These are phyloP conservation scores for Penicillium paneum DNA, from an alignment of 2,329 filamentous ascomycete species.

Conservation along the genomic window DNA sequence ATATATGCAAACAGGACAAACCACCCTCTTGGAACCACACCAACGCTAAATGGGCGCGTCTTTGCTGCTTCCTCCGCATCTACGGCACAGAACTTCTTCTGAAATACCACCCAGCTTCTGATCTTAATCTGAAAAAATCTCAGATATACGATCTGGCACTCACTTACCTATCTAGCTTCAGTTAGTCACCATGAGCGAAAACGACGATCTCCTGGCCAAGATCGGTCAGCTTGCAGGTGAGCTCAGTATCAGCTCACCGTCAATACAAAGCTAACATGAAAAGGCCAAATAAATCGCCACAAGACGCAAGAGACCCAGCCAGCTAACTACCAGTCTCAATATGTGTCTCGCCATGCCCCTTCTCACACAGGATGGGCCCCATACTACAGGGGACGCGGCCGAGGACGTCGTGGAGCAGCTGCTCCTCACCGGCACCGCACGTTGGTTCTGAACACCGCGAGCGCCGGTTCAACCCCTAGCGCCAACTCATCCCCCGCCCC, in stretches of 20 bases:
- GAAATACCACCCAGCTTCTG: background rate
- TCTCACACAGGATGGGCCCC: conserved; percentile 42
- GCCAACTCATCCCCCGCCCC: conserved; percentile 25
- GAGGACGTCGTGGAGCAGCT: conserved; percentile 28
- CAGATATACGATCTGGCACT: background rate
- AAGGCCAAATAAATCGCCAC: conserved; percentile 77
- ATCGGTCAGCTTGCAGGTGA: conserved; percentile 58
- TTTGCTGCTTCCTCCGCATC: conserved; percentile 10
- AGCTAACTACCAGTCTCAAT: conserved; percentile 24
- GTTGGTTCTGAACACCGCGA: conserved; percentile 60
- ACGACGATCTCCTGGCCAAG: conserved; percentile 54
- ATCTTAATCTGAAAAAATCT: background rate
- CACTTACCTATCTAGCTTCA: conserved; percentile 10
- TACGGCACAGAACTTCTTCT: background rate
- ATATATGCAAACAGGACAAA: background rate
- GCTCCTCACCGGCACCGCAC: conserved; percentile 56
- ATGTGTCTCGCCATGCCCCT: conserved; percentile 31
- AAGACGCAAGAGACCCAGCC: conserved; percentile 55
- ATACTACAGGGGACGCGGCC: conserved; percentile 43
- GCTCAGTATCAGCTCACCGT: conserved; percentile 43
- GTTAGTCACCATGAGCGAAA: conserved; percentile 49
- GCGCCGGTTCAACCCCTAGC: conserved; percentile 22
- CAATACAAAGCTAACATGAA: conserved; percentile 9
- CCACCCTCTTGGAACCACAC: background rate
- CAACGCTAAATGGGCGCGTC: conserved; percentile 6